phyloP scores from a whole-genome alignment of 2,329 filamentous ascomycete genomes.

The Colletotrichum plurivorum region DNA sequence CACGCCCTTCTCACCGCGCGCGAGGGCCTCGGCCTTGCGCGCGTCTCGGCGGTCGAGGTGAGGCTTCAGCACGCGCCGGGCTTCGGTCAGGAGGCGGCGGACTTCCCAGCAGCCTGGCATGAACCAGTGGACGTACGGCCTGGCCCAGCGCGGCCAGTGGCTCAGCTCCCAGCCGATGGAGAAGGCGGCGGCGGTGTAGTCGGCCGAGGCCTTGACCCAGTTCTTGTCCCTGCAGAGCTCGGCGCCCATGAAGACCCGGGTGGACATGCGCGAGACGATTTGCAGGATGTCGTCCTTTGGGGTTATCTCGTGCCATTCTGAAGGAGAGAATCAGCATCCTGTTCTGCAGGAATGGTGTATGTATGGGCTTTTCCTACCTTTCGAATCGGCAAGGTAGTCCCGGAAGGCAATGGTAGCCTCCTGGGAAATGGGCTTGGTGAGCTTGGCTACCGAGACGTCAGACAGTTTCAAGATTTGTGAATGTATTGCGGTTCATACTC shows the following conservation, averaged over 20 bases:
- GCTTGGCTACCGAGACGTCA: neutral
- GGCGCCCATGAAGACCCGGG: slow-evolving; percentile 42
- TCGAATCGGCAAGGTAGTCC: slow-evolving; percentile 2
- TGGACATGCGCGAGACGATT: slow-evolving; percentile 41
- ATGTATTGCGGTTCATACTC: neutral
- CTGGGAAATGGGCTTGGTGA: slow-evolving; percentile 28
- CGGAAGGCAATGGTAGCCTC: slow-evolving; percentile 11
- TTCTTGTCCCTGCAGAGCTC: slow-evolving; percentile 32
- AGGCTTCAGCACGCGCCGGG: slow-evolving; percentile 36
- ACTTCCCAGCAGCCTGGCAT: slow-evolving; percentile 39
- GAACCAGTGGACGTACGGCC: slow-evolving; percentile 42
- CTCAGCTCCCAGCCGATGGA: slow-evolving; percentile 23
- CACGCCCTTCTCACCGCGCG: slow-evolving; percentile 12
- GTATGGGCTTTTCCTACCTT: neutral
- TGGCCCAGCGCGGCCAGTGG: slow-evolving; percentile 37
- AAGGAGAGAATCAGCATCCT: too few species aligned
- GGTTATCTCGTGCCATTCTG: slow-evolving; percentile 40
- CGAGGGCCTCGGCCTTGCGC: slow-evolving; percentile 26
- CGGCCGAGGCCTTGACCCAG: slow-evolving; percentile 38
- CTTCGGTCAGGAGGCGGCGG: slow-evolving; percentile 18
- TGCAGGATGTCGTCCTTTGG: slow-evolving; percentile 20
- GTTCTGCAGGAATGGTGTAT: rapidly evolving
- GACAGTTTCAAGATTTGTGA: neutral
- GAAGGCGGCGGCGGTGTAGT: slow-evolving; percentile 31
- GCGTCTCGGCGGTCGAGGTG: slow-evolving; percentile 34